These are phyloP conservation scores for Apiospora marii DNA, from an alignment of 2,329 filamentous ascomycete genomes.

Conservation along the genomic window DNA sequence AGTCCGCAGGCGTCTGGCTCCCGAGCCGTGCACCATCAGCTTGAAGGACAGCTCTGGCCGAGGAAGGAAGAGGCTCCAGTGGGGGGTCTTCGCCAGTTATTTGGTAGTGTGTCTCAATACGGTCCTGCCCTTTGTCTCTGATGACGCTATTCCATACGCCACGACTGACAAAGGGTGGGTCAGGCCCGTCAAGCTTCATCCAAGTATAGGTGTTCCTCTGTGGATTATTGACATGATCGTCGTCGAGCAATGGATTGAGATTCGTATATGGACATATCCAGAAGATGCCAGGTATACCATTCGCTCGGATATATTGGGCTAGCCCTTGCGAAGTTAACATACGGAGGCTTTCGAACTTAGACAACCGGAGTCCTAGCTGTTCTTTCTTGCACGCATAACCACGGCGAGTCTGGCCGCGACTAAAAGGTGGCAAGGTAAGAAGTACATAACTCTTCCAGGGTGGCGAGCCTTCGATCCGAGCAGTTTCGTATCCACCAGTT, in stretches of 20 bases:
- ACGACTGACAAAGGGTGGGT: background rate
- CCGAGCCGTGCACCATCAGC: background rate
- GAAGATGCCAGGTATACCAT: too few relatives aligned
- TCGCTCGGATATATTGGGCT: background rate
- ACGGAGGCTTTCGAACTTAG: background rate
- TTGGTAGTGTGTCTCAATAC: background rate
- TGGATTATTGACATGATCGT: background rate
- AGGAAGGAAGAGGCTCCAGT: background rate
- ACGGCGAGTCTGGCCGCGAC: background rate
- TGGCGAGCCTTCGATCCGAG: background rate
- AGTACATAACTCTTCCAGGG: background rate
- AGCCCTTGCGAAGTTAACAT: background rate
- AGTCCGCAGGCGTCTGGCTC: background rate
- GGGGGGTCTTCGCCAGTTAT: background rate
- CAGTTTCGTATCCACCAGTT: background rate
- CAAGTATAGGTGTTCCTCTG: background rate
- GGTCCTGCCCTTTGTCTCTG: background rate
- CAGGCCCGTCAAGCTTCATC: background rate
- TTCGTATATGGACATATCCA: too few relatives aligned
- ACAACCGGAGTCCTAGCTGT: background rate
- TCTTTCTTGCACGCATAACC: background rate
- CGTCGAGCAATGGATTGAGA: background rate
- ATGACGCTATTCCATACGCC: background rate
- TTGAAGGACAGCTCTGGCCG: background rate
- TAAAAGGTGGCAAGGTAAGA: background rate